phyloP scores from a whole-genome alignment of 2,329 filamentous ascomycete genomes.

The Diaporthe citrichinensis region DNA sequence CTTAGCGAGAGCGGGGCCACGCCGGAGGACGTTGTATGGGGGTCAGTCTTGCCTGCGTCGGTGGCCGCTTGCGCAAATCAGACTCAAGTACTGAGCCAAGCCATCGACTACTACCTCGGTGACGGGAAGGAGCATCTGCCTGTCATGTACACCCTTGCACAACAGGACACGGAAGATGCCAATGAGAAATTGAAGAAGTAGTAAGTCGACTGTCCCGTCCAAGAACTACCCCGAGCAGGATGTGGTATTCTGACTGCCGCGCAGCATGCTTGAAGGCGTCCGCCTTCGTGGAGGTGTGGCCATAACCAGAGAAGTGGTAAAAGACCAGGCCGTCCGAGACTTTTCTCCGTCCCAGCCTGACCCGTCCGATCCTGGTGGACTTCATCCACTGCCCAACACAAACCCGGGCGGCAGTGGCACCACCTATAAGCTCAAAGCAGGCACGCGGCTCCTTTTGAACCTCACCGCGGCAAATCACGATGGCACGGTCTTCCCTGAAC shows the following conservation, averaged over 20 bases:
- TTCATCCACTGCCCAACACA: constrained; percentile 42
- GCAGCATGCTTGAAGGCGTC: constrained; percentile 68
- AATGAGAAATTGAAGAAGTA: constrained; percentile 59
- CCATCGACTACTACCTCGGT: constrained; percentile 72
- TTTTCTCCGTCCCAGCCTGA: constrained; percentile 44
- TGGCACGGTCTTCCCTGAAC: constrained; percentile 63
- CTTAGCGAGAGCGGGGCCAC: constrained; percentile 64
- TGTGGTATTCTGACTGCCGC: constrained; percentile 48
- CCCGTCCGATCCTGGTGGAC: constrained; percentile 42
- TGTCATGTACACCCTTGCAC: constrained; percentile 66
- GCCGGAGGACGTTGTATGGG: constrained; percentile 68
- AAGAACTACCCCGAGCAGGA: neutral
- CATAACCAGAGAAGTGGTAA: constrained; percentile 61
- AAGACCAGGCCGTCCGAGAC: constrained; percentile 48
- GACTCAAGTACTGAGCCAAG: constrained; percentile 69
- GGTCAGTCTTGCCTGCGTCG: constrained; percentile 69
- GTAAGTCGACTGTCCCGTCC: constrained; percentile 45
- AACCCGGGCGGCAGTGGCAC: constrained; percentile 47
- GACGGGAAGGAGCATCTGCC: constrained; percentile 63
- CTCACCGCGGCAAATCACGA: constrained; percentile 65
- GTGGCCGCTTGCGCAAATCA: constrained; percentile 71
- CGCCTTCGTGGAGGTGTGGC: constrained; percentile 68
- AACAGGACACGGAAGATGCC: constrained; percentile 62
- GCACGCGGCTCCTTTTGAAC: constrained; percentile 62
- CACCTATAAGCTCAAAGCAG: constrained; percentile 35